Evolutionary conservation across 768 basidiomycete genomes (phyloP).

Genomic region (Tylopilus vinaceipallidus): DNA sequence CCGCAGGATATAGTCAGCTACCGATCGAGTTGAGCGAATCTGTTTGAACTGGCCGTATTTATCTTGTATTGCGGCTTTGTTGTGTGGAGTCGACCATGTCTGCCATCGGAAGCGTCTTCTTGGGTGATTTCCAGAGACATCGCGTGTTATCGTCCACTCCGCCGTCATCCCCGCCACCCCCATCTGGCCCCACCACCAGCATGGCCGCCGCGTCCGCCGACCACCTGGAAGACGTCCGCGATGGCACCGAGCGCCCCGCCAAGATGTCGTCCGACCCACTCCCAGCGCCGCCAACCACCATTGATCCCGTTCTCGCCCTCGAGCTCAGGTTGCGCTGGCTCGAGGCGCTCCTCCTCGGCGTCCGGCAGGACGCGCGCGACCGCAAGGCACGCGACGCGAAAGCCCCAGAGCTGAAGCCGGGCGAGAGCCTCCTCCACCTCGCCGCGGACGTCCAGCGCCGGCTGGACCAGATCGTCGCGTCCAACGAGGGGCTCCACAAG

Average conservation of each 20-base stretch:
- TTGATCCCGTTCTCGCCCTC: conserved; percentile 67
- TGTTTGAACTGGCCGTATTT: conserved; percentile 17
- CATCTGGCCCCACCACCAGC: conserved; percentile 6
- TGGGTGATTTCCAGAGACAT: conserved; percentile 71
- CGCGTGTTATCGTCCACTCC: conserved; percentile 61
- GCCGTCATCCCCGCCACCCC: conserved; percentile 42
- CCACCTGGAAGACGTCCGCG: conserved; percentile 1
- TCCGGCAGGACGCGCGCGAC: conserved; percentile 47
- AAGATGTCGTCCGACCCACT: too few species aligned
- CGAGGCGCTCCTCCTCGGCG: conserved; percentile 72
- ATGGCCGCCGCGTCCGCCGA: conserved; percentile 8
- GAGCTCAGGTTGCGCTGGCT: conserved; percentile 78
- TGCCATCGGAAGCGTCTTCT: conserved; percentile 73
- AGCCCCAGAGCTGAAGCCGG: conserved; percentile 41
- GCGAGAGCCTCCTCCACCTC: conserved; percentile 56
- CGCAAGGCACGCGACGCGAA: conserved; percentile 35
- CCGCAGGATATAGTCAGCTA: conserved; percentile 60
- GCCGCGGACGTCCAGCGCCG: conserved; percentile 60
- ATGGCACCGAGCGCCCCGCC: conserved; percentile 19
- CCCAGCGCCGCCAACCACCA: conserved; percentile 25
- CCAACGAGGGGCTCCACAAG: conserved; percentile 67
- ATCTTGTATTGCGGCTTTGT: not conserved
- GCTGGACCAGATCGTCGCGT: conserved; percentile 56
- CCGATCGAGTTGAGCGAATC: conserved; percentile 61
- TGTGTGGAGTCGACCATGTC: conserved; percentile 44